phyloP scores from a whole-genome alignment of 73 alveolate species.

The Tetrahymena elliotti region DNA sequence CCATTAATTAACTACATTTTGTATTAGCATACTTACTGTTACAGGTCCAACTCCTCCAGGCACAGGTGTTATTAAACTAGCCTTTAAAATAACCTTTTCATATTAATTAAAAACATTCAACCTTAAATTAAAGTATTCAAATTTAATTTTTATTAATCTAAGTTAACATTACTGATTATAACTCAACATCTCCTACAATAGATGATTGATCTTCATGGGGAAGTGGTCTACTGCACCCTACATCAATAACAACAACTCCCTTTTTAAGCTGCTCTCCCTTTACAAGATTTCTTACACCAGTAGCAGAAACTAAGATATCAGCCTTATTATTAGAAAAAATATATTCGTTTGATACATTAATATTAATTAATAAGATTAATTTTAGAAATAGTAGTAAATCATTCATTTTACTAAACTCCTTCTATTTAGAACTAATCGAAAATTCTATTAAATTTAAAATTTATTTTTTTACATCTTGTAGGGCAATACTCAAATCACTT shows the following conservation, averaged over 20 bases:
- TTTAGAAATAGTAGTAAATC: no score
- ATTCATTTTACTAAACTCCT: neutral
- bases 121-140: neutral
- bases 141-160: neutral
- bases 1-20: neutral
- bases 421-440: neutral
- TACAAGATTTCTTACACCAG: conserved; percentile 52
- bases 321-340: conserved; percentile 27
- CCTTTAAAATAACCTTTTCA: conserved; percentile 19
- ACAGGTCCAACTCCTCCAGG: conserved; percentile 86
- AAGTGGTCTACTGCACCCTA: conserved; percentile 49
- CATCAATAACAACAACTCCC: conserved; percentile 67
- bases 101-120: neutral
- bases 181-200: conserved; percentile 28
- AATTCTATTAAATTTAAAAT: neutral
- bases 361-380: neutral
- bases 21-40: conserved; percentile 60
- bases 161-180: neutral
- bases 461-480: neutral
- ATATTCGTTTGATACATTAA: conserved; percentile 27
- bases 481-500: neutral
- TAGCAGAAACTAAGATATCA: conserved; percentile 62
- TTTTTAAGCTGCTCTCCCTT: conserved; percentile 60
- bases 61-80: conserved; percentile 63
- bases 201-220: neutral